Percentiles rank a stretch among this genome's conserved stretches.
These are phyloP conservation scores for Haplographium delicatum DNA, from an alignment of 495 filamentous ascomycete species.

Conservation along the genomic window DNA sequence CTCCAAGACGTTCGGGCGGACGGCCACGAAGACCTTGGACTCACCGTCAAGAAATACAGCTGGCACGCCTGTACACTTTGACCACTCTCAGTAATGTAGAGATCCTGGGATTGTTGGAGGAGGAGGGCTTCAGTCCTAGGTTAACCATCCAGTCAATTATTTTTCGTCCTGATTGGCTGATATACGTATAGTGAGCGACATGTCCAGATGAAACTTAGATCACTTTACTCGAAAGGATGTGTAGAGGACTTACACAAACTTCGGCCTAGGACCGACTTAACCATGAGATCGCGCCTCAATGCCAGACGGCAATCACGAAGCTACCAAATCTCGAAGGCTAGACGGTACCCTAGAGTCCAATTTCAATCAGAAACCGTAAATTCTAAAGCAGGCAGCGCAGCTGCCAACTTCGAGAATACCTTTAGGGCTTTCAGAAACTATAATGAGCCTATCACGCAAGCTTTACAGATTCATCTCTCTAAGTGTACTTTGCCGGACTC, in stretches of 20 bases:
- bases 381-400: neutral
- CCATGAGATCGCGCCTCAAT: slow-evolving; percentile 1
- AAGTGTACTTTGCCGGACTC: slow-evolving; percentile 3
- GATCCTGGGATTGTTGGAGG: neutral
- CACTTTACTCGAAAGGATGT: neutral
- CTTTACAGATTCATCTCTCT: neutral
- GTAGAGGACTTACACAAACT: neutral
- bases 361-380: neutral
- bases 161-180: neutral
- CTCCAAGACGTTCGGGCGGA: neutral
- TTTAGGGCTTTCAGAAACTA: neutral
- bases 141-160: neutral
- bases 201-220: slow-evolving; percentile 1
- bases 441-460: neutral
- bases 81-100: slow-evolving; percentile 1
- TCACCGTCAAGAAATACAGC: neutral
- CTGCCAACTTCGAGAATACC: neutral
- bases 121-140: neutral
- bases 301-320: neutral
- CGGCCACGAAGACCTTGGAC: neutral
- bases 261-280: neutral
- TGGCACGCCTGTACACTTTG: slow-evolving; percentile 1
- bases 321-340: neutral
- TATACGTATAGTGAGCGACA: slow-evolving; percentile 1
- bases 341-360: neutral